These are phyloP conservation scores for Populus simonii DNA, from an alignment of 345 rosid genomes.

Conservation along the genomic window DNA sequence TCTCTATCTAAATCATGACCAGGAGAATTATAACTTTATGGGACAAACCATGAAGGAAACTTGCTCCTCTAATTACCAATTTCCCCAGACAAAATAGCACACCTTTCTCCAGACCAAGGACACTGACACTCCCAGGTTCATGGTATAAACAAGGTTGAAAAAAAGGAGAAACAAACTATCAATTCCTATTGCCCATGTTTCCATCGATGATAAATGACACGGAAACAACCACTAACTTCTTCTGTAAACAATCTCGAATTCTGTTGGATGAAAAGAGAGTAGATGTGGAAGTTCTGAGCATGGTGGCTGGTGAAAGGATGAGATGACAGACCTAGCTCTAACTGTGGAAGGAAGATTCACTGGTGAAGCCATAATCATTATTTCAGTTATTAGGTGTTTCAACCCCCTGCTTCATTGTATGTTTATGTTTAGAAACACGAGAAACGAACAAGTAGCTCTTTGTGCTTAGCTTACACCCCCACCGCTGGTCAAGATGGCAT, in stretches of 20 bases:
- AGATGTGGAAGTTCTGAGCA: background rate
- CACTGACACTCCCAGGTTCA: background rate
- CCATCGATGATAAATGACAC: background rate
- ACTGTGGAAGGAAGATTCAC: background rate
- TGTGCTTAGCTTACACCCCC: background rate
- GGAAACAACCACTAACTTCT: background rate
- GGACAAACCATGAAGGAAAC: background rate
- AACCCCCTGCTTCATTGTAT: background rate
- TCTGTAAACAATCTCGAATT: background rate
- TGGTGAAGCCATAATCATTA: background rate
- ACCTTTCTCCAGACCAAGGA: background rate
- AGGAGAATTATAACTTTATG: background rate
- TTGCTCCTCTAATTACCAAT: background rate
- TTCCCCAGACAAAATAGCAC: background rate
- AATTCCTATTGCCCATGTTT: background rate
- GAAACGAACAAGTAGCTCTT: background rate
- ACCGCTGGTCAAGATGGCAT: background rate
- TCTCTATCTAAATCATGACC: background rate
- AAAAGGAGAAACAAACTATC: background rate
- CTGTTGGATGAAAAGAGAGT: background rate
- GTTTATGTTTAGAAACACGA: background rate
- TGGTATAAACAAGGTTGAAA: background rate
- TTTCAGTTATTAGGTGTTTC: background rate
- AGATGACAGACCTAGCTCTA: background rate
- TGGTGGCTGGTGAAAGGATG: background rate